phyloP scores from a whole-genome alignment of 768 basidiomycete genomes.

The Pleurotus sapidus region DNA sequence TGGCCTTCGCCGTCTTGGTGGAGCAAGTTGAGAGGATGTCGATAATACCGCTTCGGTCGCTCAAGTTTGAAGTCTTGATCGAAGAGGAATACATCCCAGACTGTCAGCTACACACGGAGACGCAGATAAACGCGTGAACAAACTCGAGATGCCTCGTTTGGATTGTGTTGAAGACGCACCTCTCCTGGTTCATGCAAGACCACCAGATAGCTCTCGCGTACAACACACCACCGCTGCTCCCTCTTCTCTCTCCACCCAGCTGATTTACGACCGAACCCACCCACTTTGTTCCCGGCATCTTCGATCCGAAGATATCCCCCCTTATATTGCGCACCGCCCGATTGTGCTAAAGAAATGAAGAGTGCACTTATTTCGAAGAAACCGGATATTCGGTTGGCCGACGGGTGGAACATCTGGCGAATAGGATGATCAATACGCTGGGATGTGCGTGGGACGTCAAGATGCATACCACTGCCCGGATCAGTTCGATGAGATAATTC shows the following conservation, averaged over 20 bases:
- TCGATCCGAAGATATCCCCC: conserved; percentile 78
- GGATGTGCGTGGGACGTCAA: not conserved
- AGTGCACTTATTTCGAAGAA: conserved; percentile 93
- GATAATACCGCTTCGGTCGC: conserved; percentile 86
- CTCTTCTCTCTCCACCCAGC: conserved; percentile 56
- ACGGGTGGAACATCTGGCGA: conserved; percentile 89
- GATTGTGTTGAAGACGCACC: conserved; percentile 30
- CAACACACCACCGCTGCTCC: conserved; percentile 83
- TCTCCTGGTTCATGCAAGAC: conserved; percentile 84
- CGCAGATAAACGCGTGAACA: not conserved
- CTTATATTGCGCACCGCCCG: conserved; percentile 88
- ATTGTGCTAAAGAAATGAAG: conserved; percentile 73
- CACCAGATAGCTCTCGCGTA: conserved; percentile 90
- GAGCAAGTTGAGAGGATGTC: conserved; percentile 76
- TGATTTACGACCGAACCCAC: conserved; percentile 65
- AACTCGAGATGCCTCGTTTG: not conserved
- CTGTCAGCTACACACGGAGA: conserved; percentile 46
- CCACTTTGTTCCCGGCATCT: conserved; percentile 44
- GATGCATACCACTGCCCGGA: conserved; percentile 78
- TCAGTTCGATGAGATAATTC: conserved; percentile 83
- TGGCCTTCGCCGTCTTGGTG: conserved; percentile 29
- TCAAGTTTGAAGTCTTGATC: conserved; percentile 88
- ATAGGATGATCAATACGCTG: conserved; percentile 4
- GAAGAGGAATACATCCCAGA: conserved; percentile 93
- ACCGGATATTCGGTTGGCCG: conserved; percentile 82